Evolutionary conservation across 2,329 filamentous ascomycete genomes (phyloP).

Genomic region (Ophiognomonia clavigignenti-juglandacearum): DNA sequence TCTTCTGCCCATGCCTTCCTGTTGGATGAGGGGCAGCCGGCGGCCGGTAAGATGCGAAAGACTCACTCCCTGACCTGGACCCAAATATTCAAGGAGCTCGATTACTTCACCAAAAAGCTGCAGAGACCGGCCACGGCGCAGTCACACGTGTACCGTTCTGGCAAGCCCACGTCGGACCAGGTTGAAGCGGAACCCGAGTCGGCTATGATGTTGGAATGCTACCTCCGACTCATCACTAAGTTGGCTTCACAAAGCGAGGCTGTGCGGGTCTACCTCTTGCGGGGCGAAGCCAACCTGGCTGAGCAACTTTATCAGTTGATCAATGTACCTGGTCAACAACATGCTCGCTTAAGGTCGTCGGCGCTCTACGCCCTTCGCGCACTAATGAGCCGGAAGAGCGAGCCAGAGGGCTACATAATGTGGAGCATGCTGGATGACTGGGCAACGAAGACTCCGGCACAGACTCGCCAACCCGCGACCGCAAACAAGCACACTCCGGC

Average conservation of each 20-base stretch:
- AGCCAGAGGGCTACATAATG: constrained; percentile 63
- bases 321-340: constrained; percentile 52
- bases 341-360: constrained; percentile 70
- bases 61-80: constrained; percentile 85
- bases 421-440: constrained; percentile 80
- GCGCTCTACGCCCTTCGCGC: constrained; percentile 75
- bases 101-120: constrained; percentile 76
- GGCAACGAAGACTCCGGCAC: constrained; percentile 46
- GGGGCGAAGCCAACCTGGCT: constrained; percentile 57
- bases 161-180: constrained; percentile 59
- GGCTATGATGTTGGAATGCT: constrained; percentile 94
- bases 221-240: constrained; percentile 81
- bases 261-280: constrained; percentile 70
- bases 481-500: constrained; percentile 24
- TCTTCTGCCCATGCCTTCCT: constrained; percentile 84
- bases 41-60: constrained; percentile 73
- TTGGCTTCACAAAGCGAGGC: constrained; percentile 68
- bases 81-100: constrained; percentile 86
- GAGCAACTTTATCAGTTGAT: constrained; percentile 75
- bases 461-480: constrained; percentile 11
- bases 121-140: constrained; percentile 54
- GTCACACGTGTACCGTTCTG: constrained; percentile 47
- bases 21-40: constrained; percentile 73
- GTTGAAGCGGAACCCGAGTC: constrained; percentile 86
- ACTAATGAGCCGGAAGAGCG: constrained; percentile 69